Evolutionary conservation across 2,329 filamentous ascomycete species (phyloP), one percentile per base, ranked within the genome.

Genomic region (Cylindrodendrum hubeiense): DNA sequence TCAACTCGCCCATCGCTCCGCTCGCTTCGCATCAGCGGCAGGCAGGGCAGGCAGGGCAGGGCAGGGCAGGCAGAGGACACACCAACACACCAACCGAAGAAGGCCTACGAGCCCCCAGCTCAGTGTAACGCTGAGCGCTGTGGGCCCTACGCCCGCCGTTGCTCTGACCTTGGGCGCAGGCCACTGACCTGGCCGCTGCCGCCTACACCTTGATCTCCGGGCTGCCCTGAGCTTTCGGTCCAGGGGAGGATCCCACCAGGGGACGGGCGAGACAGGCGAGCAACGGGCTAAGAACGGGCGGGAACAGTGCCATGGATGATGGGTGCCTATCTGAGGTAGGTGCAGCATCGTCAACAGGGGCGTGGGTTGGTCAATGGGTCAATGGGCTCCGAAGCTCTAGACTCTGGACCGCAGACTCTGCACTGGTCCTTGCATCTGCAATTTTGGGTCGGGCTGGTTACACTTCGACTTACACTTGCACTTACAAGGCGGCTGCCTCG

Each of bases 31-130:
- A n/a, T 21, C 26, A 37, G 55, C 68, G 60, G 71, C 68, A 70
- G 70, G 65, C 65, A 64, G 58, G 60, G 71, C 68, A 70, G 70
- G 65, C 65, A 64, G 58, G 26, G 53, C 41, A 46, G 26, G 39
- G 47, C 12, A 26, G 22, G 57, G 15, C 34, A 37, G n/a, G n/a
- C n/a, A n/a, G n/a, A n/a, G 28, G 12, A 30, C 28, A 30, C 6
- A 13, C 37, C 37, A 39, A 39, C 37, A 39, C 10, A 12, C 33
- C 33, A 34, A 34, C 3, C n/a, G 37, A 39, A 39, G 37, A 39
- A 13, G 15, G 33, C 33, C 33, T 34, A 10, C 33, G 15, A 34
- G 28, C 33, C 37, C 21, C 30, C 43, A 13, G 24, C 17, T 9
- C 5, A 3, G 13, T 34, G 21, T 17, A 30, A 26, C 44, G 44